phyloP scores from a whole-genome alignment of 2,329 filamentous ascomycete species.

The Colletotrichum truncatum region DNA sequence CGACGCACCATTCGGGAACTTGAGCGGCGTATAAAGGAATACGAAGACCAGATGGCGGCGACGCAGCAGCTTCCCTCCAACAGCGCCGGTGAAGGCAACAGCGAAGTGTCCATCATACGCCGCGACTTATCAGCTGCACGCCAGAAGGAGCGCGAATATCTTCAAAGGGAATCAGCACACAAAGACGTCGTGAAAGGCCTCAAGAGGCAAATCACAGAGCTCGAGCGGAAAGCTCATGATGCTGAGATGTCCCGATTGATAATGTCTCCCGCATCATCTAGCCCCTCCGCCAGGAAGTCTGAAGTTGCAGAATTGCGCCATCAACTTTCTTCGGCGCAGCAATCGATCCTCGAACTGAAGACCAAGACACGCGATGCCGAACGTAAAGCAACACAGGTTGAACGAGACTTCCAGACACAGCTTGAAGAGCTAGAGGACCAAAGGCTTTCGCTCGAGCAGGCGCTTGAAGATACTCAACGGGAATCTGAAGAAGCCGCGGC shows the following conservation, averaged over 20 bases:
- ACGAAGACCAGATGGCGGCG: conserved; percentile 54
- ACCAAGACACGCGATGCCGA: conserved; percentile 61
- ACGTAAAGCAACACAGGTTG: conserved; percentile 49
- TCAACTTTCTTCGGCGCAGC: conserved; percentile 68
- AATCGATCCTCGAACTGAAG: conserved; percentile 65
- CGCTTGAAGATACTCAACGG: conserved; percentile 63
- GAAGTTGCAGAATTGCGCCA: conserved; percentile 68
- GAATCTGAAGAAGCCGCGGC: conserved; percentile 57
- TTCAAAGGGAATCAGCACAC: conserved; percentile 72
- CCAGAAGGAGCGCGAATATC: conserved; percentile 71
- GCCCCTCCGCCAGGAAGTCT: conserved; percentile 61
- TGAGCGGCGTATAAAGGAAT: conserved; percentile 68
- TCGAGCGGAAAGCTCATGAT: conserved; percentile 75
- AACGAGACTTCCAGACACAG: conserved; percentile 60
- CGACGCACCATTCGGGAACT: conserved; percentile 72
- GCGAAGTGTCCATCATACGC: conserved; percentile 68
- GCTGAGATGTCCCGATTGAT: conserved; percentile 63
- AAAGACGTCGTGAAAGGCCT: conserved; percentile 70
- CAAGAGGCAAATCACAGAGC: conserved; percentile 71
- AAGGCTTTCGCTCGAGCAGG: conserved; percentile 65
- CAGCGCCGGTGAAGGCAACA: conserved; percentile 50
- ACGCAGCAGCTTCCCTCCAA: conserved; percentile 42
- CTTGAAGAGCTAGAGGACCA: conserved; percentile 68
- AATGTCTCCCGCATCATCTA: conserved; percentile 55
- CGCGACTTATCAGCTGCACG: conserved; percentile 70